A percentile compares a stretch with the other conserved stretches of the same genome.
Conservation (phyloP, 371 early-diverging fungal species). For the Saksenaea oblongispora region DNA sequence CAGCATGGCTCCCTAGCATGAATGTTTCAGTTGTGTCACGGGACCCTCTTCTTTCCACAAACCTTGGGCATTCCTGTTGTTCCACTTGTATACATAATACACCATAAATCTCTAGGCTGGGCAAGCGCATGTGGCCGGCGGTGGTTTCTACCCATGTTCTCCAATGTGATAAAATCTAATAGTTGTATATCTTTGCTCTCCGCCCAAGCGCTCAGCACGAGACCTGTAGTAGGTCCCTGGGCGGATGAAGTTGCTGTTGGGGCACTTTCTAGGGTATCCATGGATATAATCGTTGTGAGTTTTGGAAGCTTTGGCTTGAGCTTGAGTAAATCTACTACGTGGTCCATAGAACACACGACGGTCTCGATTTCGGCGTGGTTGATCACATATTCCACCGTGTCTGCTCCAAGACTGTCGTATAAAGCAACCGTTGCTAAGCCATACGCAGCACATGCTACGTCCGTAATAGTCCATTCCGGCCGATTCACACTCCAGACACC, state of each 20-base stretch:
- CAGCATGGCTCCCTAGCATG: conserved; percentile 52
- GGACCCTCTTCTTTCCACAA: neutral
- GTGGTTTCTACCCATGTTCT: conserved; percentile 49
- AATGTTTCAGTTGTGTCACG: neutral
- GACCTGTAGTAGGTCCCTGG: neutral
- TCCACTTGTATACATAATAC: conserved; percentile 29
- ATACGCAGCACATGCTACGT: conserved; percentile 59
- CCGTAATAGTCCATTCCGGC: conserved; percentile 91
- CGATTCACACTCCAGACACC: conserved; percentile 85
- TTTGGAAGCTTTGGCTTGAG: conserved; percentile 51
- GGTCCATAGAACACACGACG: conserved; percentile 72
- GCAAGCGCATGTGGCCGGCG: conserved; percentile 40
- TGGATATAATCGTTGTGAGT: conserved; percentile 77
- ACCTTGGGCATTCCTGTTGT: conserved; percentile 78
- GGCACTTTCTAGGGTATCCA: conserved; percentile 64
- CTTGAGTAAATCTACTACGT: conserved; percentile 64
- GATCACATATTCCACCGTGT: conserved; percentile 68
- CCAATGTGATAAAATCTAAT: conserved; percentile 64
- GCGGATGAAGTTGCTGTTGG: conserved; percentile 10
- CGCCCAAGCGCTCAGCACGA: conserved; percentile 51
- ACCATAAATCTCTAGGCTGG: conserved; percentile 63
- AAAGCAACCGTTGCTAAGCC: conserved; percentile 83
- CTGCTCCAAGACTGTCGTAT: conserved; percentile 95
- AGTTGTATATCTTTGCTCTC: conserved; percentile 50
- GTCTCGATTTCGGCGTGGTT: conserved; percentile 75